These are phyloP conservation scores for Aspergillus sojae DNA, from an alignment of 2,329 filamentous ascomycete genomes.

Conservation along the genomic window DNA sequence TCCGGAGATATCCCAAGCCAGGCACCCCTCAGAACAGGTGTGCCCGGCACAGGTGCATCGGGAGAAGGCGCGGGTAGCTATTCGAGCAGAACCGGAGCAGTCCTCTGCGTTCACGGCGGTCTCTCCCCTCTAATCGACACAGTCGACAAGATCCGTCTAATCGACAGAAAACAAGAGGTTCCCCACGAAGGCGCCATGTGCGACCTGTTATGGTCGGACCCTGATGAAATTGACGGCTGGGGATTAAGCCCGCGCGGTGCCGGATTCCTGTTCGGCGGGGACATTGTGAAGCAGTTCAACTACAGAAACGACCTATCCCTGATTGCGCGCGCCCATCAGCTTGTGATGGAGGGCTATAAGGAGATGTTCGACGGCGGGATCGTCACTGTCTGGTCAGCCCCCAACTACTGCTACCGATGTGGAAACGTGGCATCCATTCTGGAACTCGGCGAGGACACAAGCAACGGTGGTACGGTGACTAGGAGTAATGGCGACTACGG, in stretches of 20 bases:
- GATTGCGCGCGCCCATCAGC: conserved; percentile 91
- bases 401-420: conserved; percentile 95
- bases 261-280: conserved; percentile 91
- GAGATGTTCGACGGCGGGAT: conserved; percentile 98
- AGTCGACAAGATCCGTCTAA: conserved; percentile 90
- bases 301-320: conserved; percentile 89
- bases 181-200: conserved; percentile 99
- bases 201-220: conserved; percentile 96
- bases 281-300: conserved; percentile 96
- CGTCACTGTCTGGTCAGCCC: conserved; percentile 97
- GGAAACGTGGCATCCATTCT: conserved; percentile 95
- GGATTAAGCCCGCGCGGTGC: conserved; percentile 90
- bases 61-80: conserved; percentile 62
- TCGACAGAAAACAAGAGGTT: conserved; percentile 97
- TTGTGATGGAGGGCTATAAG: conserved; percentile 99
- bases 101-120: conserved; percentile 94
- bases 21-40: conserved; percentile 62
- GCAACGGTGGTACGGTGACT: conserved; percentile 70
- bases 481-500: conserved; percentile 58
- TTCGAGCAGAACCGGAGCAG: conserved; percentile 69
- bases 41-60: conserved; percentile 78
- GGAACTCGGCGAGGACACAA: conserved; percentile 85
- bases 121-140: conserved; percentile 88
- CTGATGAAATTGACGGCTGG: conserved; percentile 95
- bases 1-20: conserved; percentile 45